These are phyloP conservation scores for Stagonosporopsis vannaccii DNA, from an alignment of 2,329 filamentous ascomycete species.

Conservation along the genomic window DNA sequence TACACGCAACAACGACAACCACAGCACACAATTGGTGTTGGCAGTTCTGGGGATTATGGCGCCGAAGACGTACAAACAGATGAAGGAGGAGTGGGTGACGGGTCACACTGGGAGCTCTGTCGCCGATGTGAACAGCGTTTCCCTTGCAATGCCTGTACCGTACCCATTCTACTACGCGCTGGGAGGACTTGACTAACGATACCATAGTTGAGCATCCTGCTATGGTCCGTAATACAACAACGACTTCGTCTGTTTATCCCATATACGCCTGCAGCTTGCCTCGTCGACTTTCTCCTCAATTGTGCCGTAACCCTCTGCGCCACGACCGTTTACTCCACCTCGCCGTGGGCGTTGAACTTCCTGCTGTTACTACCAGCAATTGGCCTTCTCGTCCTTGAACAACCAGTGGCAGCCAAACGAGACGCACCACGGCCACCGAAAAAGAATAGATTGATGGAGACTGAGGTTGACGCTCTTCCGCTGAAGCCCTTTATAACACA, in stretches of 20 bases:
- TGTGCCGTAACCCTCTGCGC: slow-evolving; percentile 82
- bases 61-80: slow-evolving; percentile 76
- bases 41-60: slow-evolving; percentile 33
- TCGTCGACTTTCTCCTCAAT: slow-evolving; percentile 88
- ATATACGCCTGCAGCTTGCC: slow-evolving; percentile 71
- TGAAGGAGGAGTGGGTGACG: slow-evolving; percentile 96
- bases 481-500: slow-evolving; percentile 91
- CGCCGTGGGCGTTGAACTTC: slow-evolving; percentile 75
- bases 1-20: slow-evolving; percentile 12
- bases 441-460: slow-evolving; percentile 25
- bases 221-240: slow-evolving; percentile 89
- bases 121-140: slow-evolving; percentile 85
- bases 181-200: slow-evolving; percentile 34
- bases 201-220: slow-evolving; percentile 74
- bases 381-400: slow-evolving; percentile 62
- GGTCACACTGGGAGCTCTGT: slow-evolving; percentile 84
- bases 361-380: slow-evolving; percentile 76
- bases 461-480: slow-evolving; percentile 65
- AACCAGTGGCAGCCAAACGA: slow-evolving; percentile 22
- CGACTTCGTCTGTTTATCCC: slow-evolving; percentile 83
- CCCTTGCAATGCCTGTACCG: slow-evolving; percentile 80
- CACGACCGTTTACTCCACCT: slow-evolving; percentile 81
- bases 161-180: slow-evolving; percentile 28
- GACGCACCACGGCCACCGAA: slow-evolving; percentile 31
- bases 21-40: slow-evolving; percentile 22